These are phyloP conservation scores for Cucumis melo DNA, from an alignment of 306 rosid species.

Conservation along the genomic window DNA sequence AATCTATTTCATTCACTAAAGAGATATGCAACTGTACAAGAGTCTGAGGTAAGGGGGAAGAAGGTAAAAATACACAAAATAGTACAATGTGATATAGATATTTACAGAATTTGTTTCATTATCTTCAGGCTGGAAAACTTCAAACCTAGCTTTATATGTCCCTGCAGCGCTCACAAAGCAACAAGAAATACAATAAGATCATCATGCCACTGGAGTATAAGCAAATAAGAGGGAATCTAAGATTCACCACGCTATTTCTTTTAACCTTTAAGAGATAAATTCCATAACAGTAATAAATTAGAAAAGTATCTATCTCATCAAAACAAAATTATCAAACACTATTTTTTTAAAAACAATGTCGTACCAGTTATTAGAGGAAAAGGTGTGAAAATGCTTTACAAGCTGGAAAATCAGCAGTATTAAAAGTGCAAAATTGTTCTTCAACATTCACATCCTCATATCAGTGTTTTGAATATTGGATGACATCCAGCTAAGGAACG, in stretches of 20 bases:
- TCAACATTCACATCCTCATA: not conserved
- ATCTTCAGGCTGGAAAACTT: conserved; percentile 69
- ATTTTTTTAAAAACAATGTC: not conserved
- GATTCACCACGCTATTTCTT: not conserved
- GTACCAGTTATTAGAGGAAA: not conserved
- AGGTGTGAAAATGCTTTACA: not conserved
- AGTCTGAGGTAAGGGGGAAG: no score
- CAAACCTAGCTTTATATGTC: conserved; percentile 50
- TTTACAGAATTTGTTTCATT: conserved; percentile 53
- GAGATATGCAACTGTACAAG: no score
- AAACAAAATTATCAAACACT: not conserved
- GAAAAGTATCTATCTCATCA: not conserved
- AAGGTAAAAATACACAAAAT: no score
- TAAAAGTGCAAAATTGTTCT: not conserved
- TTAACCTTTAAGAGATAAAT: not conserved
- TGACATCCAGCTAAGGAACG: not conserved
- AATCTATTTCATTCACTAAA: no score
- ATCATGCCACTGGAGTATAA: not conserved
- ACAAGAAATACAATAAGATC: not conserved
- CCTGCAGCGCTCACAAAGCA: conserved; percentile 39
- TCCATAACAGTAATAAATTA: not conserved
- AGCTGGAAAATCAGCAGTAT: not conserved
- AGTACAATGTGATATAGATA: no score
- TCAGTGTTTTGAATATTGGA: not conserved
- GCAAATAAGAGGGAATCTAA: not conserved